A percentile compares a stretch with the other conserved stretches of the same genome.
Evolutionary conservation across 768 basidiomycete species (phyloP).

Genomic region (Rhodosporidiobolus odoratus): DNA sequence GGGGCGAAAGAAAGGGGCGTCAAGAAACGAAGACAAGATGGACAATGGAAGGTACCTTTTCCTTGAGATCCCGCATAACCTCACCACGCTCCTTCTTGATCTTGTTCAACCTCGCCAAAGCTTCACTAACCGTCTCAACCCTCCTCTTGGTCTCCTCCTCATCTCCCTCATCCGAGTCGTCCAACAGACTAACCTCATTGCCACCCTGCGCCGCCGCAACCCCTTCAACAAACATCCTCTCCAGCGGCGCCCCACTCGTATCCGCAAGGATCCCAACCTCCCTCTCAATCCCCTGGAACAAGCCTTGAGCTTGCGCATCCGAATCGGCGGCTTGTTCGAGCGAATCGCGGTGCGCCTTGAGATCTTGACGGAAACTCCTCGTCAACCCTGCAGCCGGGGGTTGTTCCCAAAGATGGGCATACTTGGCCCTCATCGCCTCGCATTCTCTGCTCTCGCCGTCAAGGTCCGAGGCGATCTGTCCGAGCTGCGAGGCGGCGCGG

Average conservation of each 20-base stretch:
- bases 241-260: constrained; percentile 50
- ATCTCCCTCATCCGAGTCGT: constrained; percentile 62
- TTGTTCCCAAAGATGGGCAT: constrained; percentile 80
- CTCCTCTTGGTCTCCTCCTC: constrained; percentile 62
- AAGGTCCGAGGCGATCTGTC: constrained; percentile 60
- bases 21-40: background rate
- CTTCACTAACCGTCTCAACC: constrained; percentile 71
- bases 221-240: constrained; percentile 51
- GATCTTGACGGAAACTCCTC: constrained; percentile 65
- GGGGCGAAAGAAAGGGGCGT: background rate
- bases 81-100: constrained; percentile 78
- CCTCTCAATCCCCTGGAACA: constrained; percentile 66
- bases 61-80: constrained; percentile 87
- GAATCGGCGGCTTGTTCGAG: constrained; percentile 71
- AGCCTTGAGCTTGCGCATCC: constrained; percentile 64
- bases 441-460: constrained; percentile 81
- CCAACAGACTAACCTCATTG: constrained; percentile 56
- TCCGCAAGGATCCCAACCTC: constrained; percentile 64
- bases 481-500: constrained; percentile 58
- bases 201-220: constrained; percentile 56
- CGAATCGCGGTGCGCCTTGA: constrained; percentile 67
- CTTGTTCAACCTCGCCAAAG: constrained; percentile 69
- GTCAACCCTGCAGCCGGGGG: constrained; percentile 70
- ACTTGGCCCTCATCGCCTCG: constrained; percentile 67
- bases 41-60: constrained; percentile 60